phyloP scores from a whole-genome alignment of 2,329 filamentous ascomycete species.

The Aspergillus sp. region DNA sequence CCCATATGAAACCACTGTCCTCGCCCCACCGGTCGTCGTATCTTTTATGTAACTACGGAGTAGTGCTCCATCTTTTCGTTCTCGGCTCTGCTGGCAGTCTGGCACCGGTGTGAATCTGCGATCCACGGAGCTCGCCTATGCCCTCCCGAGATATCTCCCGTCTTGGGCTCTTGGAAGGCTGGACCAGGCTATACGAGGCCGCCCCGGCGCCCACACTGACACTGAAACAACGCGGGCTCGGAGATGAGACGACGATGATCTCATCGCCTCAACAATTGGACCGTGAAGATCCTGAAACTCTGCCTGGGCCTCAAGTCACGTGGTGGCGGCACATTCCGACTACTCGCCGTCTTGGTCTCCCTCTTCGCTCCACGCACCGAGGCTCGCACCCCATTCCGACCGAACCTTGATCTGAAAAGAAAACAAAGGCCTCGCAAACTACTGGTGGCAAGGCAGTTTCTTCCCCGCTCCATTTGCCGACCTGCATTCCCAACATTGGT shows the following conservation, averaged over 20 bases:
- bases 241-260: not conserved
- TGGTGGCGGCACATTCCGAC: not conserved
- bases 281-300: not conserved
- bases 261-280: not conserved
- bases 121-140: conserved; percentile 1
- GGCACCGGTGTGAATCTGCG: not conserved
- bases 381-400: not conserved
- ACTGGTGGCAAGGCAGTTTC: not conserved
- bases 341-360: too few species aligned
- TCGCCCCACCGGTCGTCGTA: not conserved
- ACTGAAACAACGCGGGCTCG: not conserved
- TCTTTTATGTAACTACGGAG: conserved; percentile 1
- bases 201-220: not conserved
- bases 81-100: not conserved
- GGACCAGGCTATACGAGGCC: not conserved
- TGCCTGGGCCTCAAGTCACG: not conserved
- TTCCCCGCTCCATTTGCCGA: conserved; percentile 1
- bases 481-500: not conserved
- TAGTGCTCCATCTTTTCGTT: not conserved
- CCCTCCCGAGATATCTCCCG: not conserved
- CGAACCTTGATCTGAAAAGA: not conserved
- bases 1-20: not conserved
- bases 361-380: not conserved
- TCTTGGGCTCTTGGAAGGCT: not conserved
- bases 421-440: not conserved